Base-by-base conservation (phyloP, 108 stramenopile genomes). In the Pseudonitzschia multiseries region DNA sequence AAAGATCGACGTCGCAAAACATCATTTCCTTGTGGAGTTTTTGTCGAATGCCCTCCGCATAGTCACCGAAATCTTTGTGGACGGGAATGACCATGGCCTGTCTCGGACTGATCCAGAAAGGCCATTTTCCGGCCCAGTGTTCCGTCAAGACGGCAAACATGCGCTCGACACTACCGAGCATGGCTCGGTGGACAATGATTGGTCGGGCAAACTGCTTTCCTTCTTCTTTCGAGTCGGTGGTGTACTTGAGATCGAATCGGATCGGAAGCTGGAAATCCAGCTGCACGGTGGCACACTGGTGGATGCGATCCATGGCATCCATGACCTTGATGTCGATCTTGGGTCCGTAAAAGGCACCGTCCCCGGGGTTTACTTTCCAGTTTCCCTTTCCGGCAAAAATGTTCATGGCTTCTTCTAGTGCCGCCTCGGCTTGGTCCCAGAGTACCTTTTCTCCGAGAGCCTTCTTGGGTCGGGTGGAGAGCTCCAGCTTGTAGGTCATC, bases 271-370 rank as follows among this genome's bases (percentile, higher is more conserved):
- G 99, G 81, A 99, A 99, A 77, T 99, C 99, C 31, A 99, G 88
- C 81, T 99, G 99, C 14, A 99, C 82, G 31, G 99, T 99, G 57
- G 99, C 99, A 84, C 99, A 99, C 79, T 99, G 99, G 75, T 99
- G 99, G 20, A 98, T 88, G 59, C 99, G 92, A 31, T 99, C 98
- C 96, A 99, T 93, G 60, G 98, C 97, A 87, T 99, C 99, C 86
- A 96, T 97, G 10, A 99, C 98, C 91, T 99, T 99, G 84, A 99
- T 99, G 83, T 99, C 99, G 80, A 99, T 98, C 86, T 99, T 99
- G 68, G 99, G 99, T 17, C 99, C 99, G 78, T 99, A 99, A 79
- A 99, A 99, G 18, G 99, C 99, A 59, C 99, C 99, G 71, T 99
- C 99, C 26, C 97, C 99, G 32, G 98, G 95, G 75, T 99, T 99